Evolutionary conservation across 345 rosid species (phyloP).

Genomic region (Eucalyptus cladocalyx): DNA sequence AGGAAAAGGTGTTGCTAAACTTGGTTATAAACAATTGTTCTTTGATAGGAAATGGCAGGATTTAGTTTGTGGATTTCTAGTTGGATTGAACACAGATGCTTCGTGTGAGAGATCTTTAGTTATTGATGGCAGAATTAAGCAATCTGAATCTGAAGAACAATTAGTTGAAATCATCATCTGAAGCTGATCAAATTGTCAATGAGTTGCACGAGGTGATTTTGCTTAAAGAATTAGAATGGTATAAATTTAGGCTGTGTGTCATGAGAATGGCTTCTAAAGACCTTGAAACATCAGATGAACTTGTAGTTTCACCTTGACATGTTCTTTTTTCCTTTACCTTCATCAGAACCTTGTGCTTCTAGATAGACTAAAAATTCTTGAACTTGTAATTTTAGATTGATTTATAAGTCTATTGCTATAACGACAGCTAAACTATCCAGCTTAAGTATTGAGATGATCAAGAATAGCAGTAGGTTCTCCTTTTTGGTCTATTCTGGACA

Average conservation of each 20-base stretch:
- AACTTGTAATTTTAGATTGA: background rate
- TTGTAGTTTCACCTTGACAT: background rate
- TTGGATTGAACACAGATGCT: background rate
- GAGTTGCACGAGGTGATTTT: background rate
- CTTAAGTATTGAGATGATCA: background rate
- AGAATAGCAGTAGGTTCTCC: background rate
- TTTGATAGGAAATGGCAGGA: background rate
- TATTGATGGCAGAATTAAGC: background rate
- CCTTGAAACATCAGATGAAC: background rate
- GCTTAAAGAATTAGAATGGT: background rate
- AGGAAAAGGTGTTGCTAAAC: constrained; percentile 69
- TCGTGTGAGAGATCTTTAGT: background rate
- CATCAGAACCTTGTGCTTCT: background rate
- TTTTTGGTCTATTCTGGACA: background rate
- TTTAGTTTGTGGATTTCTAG: background rate
- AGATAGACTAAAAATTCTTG: background rate
- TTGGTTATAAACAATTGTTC: background rate
- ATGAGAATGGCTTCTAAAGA: background rate
- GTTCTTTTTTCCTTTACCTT: background rate
- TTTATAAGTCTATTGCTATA: background rate
- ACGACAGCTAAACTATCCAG: background rate
- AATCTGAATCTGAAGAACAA: background rate
- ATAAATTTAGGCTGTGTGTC: background rate
- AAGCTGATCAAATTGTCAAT: background rate
- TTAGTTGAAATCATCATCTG: background rate